Evolutionary conservation across 2,329 filamentous ascomycete genomes (phyloP), one percentile per base, ranked within the genome.

Genomic region (Endoconidiophora polonica): DNA sequence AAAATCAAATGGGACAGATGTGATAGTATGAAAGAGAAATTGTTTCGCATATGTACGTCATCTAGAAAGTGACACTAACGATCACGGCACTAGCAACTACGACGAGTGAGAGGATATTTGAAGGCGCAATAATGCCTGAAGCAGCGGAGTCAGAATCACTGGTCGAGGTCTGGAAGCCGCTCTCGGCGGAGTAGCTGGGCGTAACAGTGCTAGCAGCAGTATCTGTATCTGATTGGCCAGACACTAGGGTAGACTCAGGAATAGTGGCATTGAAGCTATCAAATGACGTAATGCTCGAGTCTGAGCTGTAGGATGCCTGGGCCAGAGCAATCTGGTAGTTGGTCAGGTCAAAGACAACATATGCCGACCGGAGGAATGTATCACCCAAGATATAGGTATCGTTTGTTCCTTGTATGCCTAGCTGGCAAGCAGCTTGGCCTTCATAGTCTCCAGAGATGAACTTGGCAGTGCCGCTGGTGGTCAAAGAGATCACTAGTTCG

Each of bases 361-460:
- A 79, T 1, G 74, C 74, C 1, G 73, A 77, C 49, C 75, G 69
- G 29, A 78, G 60, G 58, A 79, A 78, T 0, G 70, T 74, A 56
- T 76, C 74, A 41, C 75, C 75, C 7, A 78, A 66, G 40, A 77
- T 62, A 55, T 62, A 73, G 2, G 60, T 54, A 20, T 57, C 58
- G 20, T 61, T 67, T 46, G 67, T 64, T 58, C 73, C 73, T 56
- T 74, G 68, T 52, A 80, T 71, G 38, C 77, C 76, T 51, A 80
- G 76, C 48, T 67, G 63, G 58, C 76, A 80, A 0, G 66, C 64
- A 0, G 61, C 55, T 58, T 73, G 57, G 40, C 70, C 72, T 39
- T 62, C 57, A 57, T 71, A 69, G 5, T 57, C 47, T 44, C 5
- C 70, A 69, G 5, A 61, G 59, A 2, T 58, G 51, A 57, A 74